Conservation (phyloP, 352 stramenopile genomes). For the Phytophthora multivora region DNA sequence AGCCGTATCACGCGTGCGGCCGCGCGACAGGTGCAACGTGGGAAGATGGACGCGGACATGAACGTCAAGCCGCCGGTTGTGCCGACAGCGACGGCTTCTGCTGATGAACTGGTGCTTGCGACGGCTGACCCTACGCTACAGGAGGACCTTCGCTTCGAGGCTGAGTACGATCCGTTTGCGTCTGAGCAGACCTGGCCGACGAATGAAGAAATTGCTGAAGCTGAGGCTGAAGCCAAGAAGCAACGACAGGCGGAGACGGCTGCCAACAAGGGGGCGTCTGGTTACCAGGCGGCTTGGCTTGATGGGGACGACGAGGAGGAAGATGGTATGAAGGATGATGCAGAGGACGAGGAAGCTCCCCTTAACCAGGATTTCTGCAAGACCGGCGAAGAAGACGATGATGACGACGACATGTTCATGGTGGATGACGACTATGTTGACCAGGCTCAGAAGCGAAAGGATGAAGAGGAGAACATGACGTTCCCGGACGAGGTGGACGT, state of each 20-base stretch:
- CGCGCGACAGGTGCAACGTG: conserved; percentile 50
- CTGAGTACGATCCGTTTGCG: conserved; percentile 93
- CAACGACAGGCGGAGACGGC: conserved; percentile 49
- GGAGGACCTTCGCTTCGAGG: conserved; percentile 87
- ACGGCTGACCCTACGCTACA: conserved; percentile 65
- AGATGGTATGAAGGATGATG: conserved; percentile 66
- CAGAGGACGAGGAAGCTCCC: conserved; percentile 38
- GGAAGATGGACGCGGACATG: conserved; percentile 43
- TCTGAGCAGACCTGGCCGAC: conserved; percentile 98
- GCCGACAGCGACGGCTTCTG: conserved; percentile 16
- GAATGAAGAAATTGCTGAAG: conserved; percentile 94
- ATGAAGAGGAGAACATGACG: conserved; percentile 92
- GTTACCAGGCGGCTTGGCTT: conserved; percentile 96
- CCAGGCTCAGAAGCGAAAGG: conserved; percentile 81
- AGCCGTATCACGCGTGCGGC: conserved; percentile 64
- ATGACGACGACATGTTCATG: conserved; percentile 80
- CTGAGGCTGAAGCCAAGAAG: conserved; percentile 67
- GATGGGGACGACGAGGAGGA: conserved; percentile 75
- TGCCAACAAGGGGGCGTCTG: conserved; percentile 75
- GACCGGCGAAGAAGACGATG: conserved; percentile 59
- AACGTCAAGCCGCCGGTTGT: conserved; percentile 21
- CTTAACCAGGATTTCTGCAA: conserved; percentile 87
- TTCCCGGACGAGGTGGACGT: conserved; percentile 96
- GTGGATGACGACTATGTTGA: conserved; percentile 74
- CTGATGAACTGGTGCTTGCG: conserved; percentile 60